Evolutionary conservation across 2,329 filamentous ascomycete species (phyloP), one percentile per base, ranked within the genome.

Genomic region (Colletotrichum orbiculare): DNA sequence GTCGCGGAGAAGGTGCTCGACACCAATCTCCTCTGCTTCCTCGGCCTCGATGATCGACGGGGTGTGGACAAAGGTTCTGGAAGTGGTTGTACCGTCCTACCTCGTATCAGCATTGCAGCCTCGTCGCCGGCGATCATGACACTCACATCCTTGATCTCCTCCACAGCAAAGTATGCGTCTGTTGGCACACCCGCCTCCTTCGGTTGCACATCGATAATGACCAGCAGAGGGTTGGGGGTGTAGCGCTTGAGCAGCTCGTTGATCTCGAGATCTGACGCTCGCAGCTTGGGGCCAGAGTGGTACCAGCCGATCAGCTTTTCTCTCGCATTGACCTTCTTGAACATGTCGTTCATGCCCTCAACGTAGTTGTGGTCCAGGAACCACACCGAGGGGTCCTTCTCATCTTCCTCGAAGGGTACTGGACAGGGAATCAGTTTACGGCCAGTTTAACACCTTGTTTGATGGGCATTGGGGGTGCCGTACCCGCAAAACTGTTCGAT

Each of bases 301-400:
- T 99, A 99, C 96, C 96, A 99, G 75, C 96, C 96, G 86, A 99
- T 96, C 78, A 99, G 87, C 89, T 98, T 98, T 84, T 99, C 96
- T 69, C 93, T 87, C 67, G 96, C 96, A 83, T 99, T 99, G 85
- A 99, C 94, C 83, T 98, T 98, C 86, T 99, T 99, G 87, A 99
- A 99, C 96, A 99, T 99, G 80, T 98, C 96, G 82, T 96, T 97
- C 96, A 99, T 99, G 72, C 91, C 93, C 81, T 99, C 96, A 79
- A 99, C 92, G 75, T 97, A 99, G 87, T 98, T 98, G 86, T 99
- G 96, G 79, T 99, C 96, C 70, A 99, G 83, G 78, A 98, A 99
- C 96, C 96, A 99, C 76, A 99, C 96, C 41, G 95, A 96, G 4
- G 95, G 95, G 77, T 99, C 94, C 82, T 97, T 97, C 74, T 97